Evolutionary conservation across 768 basidiomycete species (phyloP).

Genomic region (Hygrophoropsis aurantiaca): DNA sequence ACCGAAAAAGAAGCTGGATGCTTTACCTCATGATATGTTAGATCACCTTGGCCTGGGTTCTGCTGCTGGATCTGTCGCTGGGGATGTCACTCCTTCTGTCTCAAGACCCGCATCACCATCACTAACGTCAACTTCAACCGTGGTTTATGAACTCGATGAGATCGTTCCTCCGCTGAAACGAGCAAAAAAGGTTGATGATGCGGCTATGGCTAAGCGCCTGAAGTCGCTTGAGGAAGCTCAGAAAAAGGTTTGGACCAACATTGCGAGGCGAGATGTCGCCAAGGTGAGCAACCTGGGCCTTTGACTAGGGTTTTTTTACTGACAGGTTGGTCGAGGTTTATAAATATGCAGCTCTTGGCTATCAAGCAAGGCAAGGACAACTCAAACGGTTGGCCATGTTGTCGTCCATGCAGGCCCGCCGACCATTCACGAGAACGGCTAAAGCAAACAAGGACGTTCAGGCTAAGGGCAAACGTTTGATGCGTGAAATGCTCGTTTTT

Average conservation of each 20-base stretch:
- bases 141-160: slow-evolving; percentile 75
- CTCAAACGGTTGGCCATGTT: slow-evolving; percentile 74
- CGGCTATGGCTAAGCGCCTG: slow-evolving; percentile 69
- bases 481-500: slow-evolving; percentile 95
- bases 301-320: background rate
- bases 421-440: slow-evolving; percentile 69
- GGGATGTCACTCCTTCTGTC: slow-evolving; percentile 68
- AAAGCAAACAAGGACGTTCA: slow-evolving; percentile 83
- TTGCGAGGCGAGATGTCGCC: slow-evolving; percentile 79
- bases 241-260: slow-evolving; percentile 87
- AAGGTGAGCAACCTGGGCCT: slow-evolving; percentile 49
- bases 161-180: slow-evolving; percentile 67
- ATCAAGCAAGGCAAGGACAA: slow-evolving; percentile 65
- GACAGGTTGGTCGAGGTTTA: slow-evolving; percentile 56
- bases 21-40: slow-evolving; percentile 50
- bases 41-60: slow-evolving; percentile 50
- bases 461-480: slow-evolving; percentile 80
- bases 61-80: slow-evolving; percentile 47
- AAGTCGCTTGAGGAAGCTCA: slow-evolving; percentile 81
- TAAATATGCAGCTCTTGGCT: slow-evolving; percentile 69
- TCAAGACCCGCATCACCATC: slow-evolving; percentile 74
- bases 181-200: slow-evolving; percentile 76
- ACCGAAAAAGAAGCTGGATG: slow-evolving; percentile 57
- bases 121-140: slow-evolving; percentile 48
- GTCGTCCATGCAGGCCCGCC: slow-evolving; percentile 75